Evolutionary conservation across 805 yeast genomes (phyloP).

Genomic region (Candida hispaniensis): DNA sequence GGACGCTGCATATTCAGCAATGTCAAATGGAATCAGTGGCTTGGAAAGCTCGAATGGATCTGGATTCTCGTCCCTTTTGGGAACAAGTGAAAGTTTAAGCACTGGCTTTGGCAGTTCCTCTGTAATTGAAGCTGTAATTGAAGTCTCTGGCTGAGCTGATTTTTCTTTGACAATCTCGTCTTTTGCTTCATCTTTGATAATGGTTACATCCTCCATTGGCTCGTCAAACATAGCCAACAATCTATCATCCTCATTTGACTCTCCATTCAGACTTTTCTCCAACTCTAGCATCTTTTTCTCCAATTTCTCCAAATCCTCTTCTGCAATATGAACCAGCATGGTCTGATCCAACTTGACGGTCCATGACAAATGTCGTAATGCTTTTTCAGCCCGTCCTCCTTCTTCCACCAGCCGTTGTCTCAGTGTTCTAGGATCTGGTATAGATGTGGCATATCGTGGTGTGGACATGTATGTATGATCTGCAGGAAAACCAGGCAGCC

Average conservation of each 20-base stretch:
- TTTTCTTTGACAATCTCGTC: slow-evolving; percentile 9
- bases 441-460: slow-evolving; percentile 50
- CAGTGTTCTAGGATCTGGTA: slow-evolving; percentile 60
- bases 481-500: slow-evolving; percentile 87
- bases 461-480: slow-evolving; percentile 83
- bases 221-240: slow-evolving; percentile 5
- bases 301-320: slow-evolving; percentile 15
- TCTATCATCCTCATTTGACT: slow-evolving; percentile 4
- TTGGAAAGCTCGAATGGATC: slow-evolving; percentile 11
- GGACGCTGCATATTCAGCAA: slow-evolving; percentile 2
- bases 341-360: slow-evolving; percentile 18
- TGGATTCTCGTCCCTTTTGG: slow-evolving; percentile 11
- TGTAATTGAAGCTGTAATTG: background rate
- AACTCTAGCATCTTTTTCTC: slow-evolving; percentile 16
- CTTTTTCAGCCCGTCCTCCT: slow-evolving; percentile 68
- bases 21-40: slow-evolving; percentile 7
- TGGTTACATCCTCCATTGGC: background rate
- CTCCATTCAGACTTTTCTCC: slow-evolving; percentile 14
- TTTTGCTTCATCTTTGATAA: slow-evolving; percentile 10
- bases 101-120: slow-evolving; percentile 9
- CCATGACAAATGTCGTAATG: slow-evolving; percentile 49
- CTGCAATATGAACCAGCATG: slow-evolving; percentile 17
- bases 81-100: slow-evolving; percentile 10
- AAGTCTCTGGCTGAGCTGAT: background rate
- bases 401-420: slow-evolving; percentile 68